Conservation (phyloP, 768 basidiomycete genomes). For the Boletus eberwhitei region DNA sequence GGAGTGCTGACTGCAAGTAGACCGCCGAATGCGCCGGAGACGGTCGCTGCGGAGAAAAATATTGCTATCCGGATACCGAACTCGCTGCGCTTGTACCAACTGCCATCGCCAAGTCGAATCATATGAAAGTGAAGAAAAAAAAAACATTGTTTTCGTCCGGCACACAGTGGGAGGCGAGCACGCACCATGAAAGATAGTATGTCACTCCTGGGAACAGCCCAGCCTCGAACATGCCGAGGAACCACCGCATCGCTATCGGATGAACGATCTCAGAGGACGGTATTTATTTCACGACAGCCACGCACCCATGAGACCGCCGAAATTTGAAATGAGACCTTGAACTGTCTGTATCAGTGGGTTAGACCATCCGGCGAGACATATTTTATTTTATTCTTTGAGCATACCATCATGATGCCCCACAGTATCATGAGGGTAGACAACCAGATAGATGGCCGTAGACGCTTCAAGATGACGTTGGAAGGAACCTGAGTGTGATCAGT, state of each 20-base stretch:
- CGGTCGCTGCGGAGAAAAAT: slow-evolving; percentile 76
- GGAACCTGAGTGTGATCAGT: slow-evolving; percentile 45
- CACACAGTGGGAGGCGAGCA: slow-evolving; percentile 4
- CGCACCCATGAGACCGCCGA: slow-evolving; percentile 63
- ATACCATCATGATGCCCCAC: slow-evolving; percentile 76
- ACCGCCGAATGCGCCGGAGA: slow-evolving; percentile 81
- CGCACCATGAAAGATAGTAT: slow-evolving; percentile 71
- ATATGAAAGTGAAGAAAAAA: slow-evolving; percentile 31
- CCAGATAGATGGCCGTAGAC: slow-evolving; percentile 75
- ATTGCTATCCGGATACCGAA: slow-evolving; percentile 64
- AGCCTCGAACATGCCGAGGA: slow-evolving; percentile 71
- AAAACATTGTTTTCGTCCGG: neutral
- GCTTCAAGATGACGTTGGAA: slow-evolving; percentile 69
- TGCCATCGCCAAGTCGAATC: slow-evolving; percentile 25
- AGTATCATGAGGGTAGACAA: slow-evolving; percentile 67
- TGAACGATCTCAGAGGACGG: neutral
- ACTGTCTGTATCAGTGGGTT: slow-evolving; percentile 47
- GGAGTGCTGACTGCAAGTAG: slow-evolving; percentile 54
- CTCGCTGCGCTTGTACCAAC: slow-evolving; percentile 69
- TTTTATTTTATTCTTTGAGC: neutral
- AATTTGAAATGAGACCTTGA: slow-evolving; percentile 69
- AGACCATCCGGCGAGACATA: neutral
- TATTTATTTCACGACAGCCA: neutral
- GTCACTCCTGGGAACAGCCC: slow-evolving; percentile 45
- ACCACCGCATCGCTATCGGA: slow-evolving; percentile 59